Percentiles rank a stretch among this genome's conserved stretches.
These are phyloP conservation scores for Diaporthe citriasiana DNA, from an alignment of 2,329 filamentous ascomycete genomes.

Conservation along the genomic window DNA sequence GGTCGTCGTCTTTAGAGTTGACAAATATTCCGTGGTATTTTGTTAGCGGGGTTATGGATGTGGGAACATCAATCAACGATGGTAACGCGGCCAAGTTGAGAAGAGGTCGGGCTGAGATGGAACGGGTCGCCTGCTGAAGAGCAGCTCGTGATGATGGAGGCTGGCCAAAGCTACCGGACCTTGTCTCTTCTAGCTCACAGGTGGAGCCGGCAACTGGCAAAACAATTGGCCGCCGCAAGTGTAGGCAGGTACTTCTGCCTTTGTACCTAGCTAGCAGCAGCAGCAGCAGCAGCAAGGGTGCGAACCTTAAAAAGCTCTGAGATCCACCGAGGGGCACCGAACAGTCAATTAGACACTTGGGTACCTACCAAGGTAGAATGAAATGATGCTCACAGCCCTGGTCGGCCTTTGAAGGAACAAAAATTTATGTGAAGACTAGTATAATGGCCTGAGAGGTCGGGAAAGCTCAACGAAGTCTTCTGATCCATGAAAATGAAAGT, in stretches of 20 bases:
- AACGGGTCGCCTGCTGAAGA: not conserved
- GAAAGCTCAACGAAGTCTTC: not conserved
- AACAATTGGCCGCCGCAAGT: slow-evolving; percentile 36
- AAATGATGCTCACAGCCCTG: not conserved
- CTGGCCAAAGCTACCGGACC: slow-evolving; percentile 2
- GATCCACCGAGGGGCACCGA: slow-evolving; percentile 20
- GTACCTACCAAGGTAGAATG: not conserved
- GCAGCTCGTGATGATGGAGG: not conserved
- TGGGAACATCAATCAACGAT: not conserved
- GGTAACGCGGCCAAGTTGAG: not conserved
- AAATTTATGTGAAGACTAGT: not conserved
- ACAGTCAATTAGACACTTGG: not conserved
- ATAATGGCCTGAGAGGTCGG: not conserved
- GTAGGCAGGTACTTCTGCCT: not conserved
- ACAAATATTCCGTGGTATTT: not conserved
- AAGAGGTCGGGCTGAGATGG: not conserved
- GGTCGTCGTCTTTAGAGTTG: not conserved
- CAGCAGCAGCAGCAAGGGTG: slow-evolving; percentile 2
- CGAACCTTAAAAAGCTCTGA: slow-evolving; percentile 20
- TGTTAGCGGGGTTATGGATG: not conserved
- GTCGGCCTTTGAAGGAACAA: not conserved
- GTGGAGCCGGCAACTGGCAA: slow-evolving; percentile 30
- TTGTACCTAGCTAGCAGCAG: not conserved
- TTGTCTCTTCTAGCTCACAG: not conserved
- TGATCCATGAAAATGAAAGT: too few relatives aligned